Conservation (phyloP, 495 filamentous ascomycete species). For the Neurospora sp. region DNA sequence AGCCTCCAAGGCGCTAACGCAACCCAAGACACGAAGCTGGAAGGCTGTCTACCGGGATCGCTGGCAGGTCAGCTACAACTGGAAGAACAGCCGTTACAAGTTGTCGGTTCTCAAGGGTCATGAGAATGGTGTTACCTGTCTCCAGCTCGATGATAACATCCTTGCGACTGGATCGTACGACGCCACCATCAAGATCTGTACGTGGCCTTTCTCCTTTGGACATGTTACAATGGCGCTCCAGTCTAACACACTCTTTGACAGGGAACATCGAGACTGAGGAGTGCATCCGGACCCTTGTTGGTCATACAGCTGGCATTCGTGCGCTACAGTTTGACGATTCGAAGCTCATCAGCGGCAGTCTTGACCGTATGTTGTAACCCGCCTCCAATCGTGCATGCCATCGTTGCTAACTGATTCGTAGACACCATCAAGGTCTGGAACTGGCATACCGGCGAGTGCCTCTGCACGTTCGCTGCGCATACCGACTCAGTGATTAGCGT, state of each 20-base stretch:
- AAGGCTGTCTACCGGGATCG: slow-evolving; percentile 50
- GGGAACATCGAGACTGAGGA: slow-evolving; percentile 78
- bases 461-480: slow-evolving; percentile 71
- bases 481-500: slow-evolving; percentile 69
- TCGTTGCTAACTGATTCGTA: slow-evolving; percentile 7
- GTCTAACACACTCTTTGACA: slow-evolving; percentile 1
- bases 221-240: neutral
- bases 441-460: slow-evolving; percentile 83
- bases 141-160: slow-evolving; percentile 91
- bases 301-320: slow-evolving; percentile 73
- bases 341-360: slow-evolving; percentile 39
- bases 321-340: slow-evolving; percentile 89
- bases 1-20: slow-evolving; percentile 1
- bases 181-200: slow-evolving; percentile 82
- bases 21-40: slow-evolving; percentile 58
- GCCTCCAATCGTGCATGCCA: neutral
- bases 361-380: slow-evolving; percentile 14
- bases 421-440: slow-evolving; percentile 85
- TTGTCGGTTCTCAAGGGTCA: slow-evolving; percentile 78
- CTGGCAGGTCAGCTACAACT: slow-evolving; percentile 54
- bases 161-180: slow-evolving; percentile 94
- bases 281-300: slow-evolving; percentile 69
- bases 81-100: slow-evolving; percentile 86
- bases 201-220: neutral
- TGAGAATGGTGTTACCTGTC: slow-evolving; percentile 86